A percentile compares a stretch with the other conserved stretches of the same genome.
phyloP scores from a whole-genome alignment of 768 basidiomycete species.

The Trametopsis cervina region DNA sequence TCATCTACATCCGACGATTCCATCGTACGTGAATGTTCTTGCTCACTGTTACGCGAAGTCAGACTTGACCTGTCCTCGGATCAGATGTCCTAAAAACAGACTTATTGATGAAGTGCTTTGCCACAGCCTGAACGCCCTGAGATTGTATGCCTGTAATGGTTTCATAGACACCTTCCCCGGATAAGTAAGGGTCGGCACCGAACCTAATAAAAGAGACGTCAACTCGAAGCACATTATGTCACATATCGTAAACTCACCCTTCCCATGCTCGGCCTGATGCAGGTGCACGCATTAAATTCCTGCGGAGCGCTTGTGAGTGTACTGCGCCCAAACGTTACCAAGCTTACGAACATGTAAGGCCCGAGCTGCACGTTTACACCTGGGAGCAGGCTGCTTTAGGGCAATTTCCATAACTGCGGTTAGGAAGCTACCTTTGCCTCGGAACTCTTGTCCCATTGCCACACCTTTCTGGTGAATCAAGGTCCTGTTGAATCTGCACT shows the following conservation, averaged over 20 bases:
- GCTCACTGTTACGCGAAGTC: constrained; percentile 31
- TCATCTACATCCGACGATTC: constrained; percentile 68
- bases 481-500: constrained; percentile 40
- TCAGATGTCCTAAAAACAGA: background rate
- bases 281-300: constrained; percentile 18
- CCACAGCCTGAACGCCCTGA: constrained; percentile 23
- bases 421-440: constrained; percentile 40
- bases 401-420: background rate
- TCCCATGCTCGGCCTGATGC: constrained; percentile 41
- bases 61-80: background rate
- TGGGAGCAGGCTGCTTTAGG: too few species aligned
- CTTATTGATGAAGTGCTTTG: constrained; percentile 22
- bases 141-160: constrained; percentile 26
- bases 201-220: background rate
- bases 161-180: constrained; percentile 26
- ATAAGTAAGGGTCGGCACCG: constrained; percentile 25
- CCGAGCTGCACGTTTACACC: constrained; percentile 42
- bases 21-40: constrained; percentile 50
- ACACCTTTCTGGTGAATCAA: constrained; percentile 57
- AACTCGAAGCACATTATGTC: background rate
- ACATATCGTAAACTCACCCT: constrained; percentile 19
- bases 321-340: background rate
- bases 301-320: background rate
- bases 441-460: constrained; percentile 60
- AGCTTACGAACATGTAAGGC: constrained; percentile 11